Percentiles rank a stretch among this genome's conserved stretches.
These are phyloP conservation scores for Pseudonectria foliicola DNA, from an alignment of 2,329 filamentous ascomycete species.

Conservation along the genomic window DNA sequence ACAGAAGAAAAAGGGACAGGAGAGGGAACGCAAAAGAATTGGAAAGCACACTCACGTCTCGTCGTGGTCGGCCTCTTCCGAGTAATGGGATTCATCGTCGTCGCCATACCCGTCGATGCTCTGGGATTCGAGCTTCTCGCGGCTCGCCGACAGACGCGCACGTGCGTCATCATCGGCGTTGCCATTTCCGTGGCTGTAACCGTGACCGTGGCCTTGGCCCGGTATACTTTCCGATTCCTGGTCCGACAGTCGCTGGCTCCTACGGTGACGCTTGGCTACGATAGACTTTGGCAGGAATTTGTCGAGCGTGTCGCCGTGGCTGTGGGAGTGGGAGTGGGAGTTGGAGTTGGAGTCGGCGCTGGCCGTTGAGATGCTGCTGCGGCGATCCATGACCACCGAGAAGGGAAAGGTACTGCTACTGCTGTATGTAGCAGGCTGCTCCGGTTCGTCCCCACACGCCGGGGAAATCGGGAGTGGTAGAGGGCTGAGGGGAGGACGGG, in stretches of 20 bases:
- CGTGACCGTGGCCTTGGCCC: conserved; percentile 14
- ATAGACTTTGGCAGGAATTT: conserved; percentile 50
- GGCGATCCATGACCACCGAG: too few relatives aligned
- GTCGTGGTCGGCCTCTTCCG: conserved; percentile 29
- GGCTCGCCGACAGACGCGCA: conserved; percentile 30
- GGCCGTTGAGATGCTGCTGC: too few relatives aligned
- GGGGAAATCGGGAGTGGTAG: too few relatives aligned
- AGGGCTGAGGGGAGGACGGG: too few relatives aligned
- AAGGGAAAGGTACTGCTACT: too few relatives aligned
- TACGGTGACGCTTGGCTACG: conserved; percentile 40
- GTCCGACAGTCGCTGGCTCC: conserved; percentile 32
- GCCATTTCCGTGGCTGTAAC: conserved; percentile 9
- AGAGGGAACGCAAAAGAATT: conserved; percentile 1
- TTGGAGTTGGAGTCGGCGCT: conserved; percentile 4
- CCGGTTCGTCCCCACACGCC: too few relatives aligned
- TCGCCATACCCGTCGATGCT: conserved; percentile 26
- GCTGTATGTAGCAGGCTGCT: too few relatives aligned
- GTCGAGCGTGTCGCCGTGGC: conserved; percentile 30
- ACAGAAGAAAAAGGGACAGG: not conserved
- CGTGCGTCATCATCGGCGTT: conserved; percentile 23
- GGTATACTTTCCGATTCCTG: conserved; percentile 25
- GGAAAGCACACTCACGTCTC: conserved; percentile 16
- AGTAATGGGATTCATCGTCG: conserved; percentile 27
- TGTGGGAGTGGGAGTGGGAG: conserved; percentile 16
- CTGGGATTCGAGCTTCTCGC: conserved; percentile 32